Evolutionary conservation across 352 stramenopile species (phyloP).

Genomic region (Lagenidium sp.): DNA sequence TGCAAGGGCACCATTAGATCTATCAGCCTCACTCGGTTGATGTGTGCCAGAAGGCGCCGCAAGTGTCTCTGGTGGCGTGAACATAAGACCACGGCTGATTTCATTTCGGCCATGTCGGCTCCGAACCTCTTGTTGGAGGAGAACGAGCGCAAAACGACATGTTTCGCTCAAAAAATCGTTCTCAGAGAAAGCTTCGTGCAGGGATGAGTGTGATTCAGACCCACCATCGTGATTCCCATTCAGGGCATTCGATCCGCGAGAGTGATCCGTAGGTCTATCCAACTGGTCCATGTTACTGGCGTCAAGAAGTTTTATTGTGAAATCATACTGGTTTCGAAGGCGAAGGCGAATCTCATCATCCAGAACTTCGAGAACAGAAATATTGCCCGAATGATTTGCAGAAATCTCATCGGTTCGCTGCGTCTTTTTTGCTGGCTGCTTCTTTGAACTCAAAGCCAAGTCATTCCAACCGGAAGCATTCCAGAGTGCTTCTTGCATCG

Average conservation of each 20-base stretch:
- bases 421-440: conserved; percentile 22
- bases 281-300: conserved; percentile 25
- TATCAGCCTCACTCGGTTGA: not conserved
- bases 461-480: conserved; percentile 59
- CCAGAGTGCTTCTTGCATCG: conserved; percentile 76
- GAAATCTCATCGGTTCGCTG: conserved; percentile 22
- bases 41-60: conserved; percentile 5
- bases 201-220: no score
- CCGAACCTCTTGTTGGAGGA: conserved; percentile 80
- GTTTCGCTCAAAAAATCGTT: conserved; percentile 47
- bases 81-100: conserved; percentile 52
- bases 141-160: conserved; percentile 51
- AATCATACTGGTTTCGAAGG: conserved; percentile 63
- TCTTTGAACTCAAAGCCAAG: conserved; percentile 41
- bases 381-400: conserved; percentile 12
- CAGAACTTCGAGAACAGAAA: conserved; percentile 68
- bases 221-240: not conserved
- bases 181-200: not conserved
- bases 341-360: conserved; percentile 77
- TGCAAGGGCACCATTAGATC: conserved; percentile 8
- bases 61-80: no score
- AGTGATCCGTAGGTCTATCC: no score
- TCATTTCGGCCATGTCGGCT: conserved; percentile 65
- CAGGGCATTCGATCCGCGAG: conserved; percentile 9
- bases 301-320: conserved; percentile 67